Conservation (phyloP, 2,329 filamentous ascomycete species). For the Fusarium duplospermum region DNA sequence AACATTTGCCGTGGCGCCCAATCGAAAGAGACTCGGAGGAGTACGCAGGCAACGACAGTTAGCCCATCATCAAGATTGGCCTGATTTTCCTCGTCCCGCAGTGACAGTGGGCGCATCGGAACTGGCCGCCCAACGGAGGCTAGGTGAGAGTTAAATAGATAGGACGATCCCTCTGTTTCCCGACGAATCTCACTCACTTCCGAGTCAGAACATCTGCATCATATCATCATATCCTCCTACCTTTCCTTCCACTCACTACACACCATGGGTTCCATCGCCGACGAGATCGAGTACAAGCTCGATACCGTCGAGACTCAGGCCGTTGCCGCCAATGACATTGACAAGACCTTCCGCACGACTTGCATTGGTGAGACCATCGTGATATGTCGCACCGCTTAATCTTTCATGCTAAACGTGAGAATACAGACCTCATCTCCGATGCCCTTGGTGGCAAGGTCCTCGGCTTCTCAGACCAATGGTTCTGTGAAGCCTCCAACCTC, state of each 20-base stretch:
- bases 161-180: constrained; percentile 14
- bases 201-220: not conserved
- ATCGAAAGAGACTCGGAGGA: constrained; percentile 10
- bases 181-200: not conserved
- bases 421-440: constrained; percentile 69
- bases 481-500: constrained; percentile 73
- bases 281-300: constrained; percentile 66
- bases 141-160: constrained; percentile 35
- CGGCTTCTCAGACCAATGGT: constrained; percentile 76
- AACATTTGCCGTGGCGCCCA: constrained; percentile 25
- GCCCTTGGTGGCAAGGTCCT: constrained; percentile 72
- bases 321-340: constrained; percentile 66
- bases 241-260: not conserved
- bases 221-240: not conserved
- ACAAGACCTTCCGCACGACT: constrained; percentile 70
- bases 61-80: constrained; percentile 9
- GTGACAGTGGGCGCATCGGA: constrained; percentile 40
- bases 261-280: constrained; percentile 52
- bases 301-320: constrained; percentile 62
- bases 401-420: not conserved
- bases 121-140: constrained; percentile 43
- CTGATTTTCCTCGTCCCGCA: not conserved
- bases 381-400: not conserved
- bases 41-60: constrained; percentile 9
- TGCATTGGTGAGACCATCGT: constrained; percentile 64